Evolutionary conservation across 441 rosid species (phyloP).

Genomic region (Metrosideros polymorpha): DNA sequence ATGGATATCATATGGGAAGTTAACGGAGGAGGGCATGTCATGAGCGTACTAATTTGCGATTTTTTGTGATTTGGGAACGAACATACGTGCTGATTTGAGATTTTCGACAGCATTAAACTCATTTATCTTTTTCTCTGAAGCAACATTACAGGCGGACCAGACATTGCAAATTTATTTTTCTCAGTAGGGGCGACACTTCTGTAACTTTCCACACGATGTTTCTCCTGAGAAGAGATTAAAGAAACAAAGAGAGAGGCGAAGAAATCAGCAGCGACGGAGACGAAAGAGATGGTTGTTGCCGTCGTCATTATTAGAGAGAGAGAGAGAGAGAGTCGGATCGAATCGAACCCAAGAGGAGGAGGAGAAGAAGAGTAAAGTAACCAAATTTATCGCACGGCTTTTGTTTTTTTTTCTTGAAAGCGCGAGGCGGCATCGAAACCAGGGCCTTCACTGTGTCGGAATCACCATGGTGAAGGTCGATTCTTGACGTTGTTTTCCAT

Average conservation of each 20-base stretch:
- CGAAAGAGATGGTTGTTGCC: background rate
- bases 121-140: background rate
- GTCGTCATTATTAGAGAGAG: background rate
- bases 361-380: background rate
- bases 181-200: rapidly evolving
- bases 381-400: background rate
- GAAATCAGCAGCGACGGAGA: background rate
- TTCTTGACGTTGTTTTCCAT: background rate
- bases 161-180: background rate
- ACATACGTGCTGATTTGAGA: background rate
- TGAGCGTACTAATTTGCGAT: background rate
- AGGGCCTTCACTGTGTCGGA: too few species aligned
- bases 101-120: background rate
- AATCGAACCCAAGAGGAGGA: background rate
- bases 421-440: background rate
- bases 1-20: background rate
- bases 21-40: background rate
- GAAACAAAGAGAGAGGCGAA: background rate
- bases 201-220: background rate
- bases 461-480: background rate
- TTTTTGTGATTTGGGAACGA: background rate
- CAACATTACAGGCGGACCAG: background rate
- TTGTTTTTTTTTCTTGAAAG: background rate
- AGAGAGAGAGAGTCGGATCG: too few species aligned
- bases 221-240: background rate